Percentiles rank a stretch among this genome's conserved stretches.
Conservation (phyloP, 1,284 basidiomycete genomes). For the Papiliotrema terrestris region DNA sequence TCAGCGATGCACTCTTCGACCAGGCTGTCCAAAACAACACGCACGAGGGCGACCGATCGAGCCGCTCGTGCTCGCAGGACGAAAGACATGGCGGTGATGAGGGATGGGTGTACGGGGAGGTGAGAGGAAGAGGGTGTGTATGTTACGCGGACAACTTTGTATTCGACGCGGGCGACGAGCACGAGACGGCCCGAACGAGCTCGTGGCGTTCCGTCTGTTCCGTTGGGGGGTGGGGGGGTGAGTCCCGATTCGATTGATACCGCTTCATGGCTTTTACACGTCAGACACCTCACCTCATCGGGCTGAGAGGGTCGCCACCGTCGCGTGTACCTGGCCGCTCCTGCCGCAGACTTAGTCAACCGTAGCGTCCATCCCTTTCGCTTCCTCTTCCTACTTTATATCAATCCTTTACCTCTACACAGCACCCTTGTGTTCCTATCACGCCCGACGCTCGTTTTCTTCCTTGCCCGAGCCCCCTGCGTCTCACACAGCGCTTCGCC, state of each 20-base stretch:
- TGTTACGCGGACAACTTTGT: not conserved
- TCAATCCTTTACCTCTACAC: no score
- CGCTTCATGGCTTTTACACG: no score
- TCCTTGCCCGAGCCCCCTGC: no score
- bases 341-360: no score
- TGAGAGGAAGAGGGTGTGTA: not conserved
- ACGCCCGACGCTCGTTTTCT: no score
- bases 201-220: not conserved
- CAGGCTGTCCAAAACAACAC: not conserved
- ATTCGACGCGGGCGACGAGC: not conserved
- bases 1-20: not conserved
- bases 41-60: not conserved
- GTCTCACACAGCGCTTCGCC: no score
- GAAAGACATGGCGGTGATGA: constrained; percentile 6
- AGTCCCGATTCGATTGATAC: not conserved
- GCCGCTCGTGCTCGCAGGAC: constrained; percentile 3
- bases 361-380: no score
- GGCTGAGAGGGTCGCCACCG: no score
- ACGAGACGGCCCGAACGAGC: not conserved
- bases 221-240: not conserved
- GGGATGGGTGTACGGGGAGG: not conserved
- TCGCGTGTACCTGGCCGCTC: no score
- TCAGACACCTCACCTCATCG: no score
- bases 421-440: no score
- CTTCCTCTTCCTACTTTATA: no score